phyloP scores from a whole-genome alignment of 2,329 filamentous ascomycete species.

The Hypoxylon sp. region DNA sequence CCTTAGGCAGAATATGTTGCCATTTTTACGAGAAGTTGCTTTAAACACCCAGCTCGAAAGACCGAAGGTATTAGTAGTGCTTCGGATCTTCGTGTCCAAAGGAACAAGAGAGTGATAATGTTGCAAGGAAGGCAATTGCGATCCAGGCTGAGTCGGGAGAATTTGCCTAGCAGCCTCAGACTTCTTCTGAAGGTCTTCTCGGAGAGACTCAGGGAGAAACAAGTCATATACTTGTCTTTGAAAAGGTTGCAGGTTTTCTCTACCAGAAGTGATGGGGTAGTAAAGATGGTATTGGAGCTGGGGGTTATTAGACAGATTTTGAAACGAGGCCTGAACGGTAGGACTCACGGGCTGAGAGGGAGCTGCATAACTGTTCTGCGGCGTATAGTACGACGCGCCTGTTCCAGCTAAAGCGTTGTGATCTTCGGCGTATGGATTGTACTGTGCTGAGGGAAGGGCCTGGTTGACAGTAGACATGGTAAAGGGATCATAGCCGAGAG shows the following conservation, averaged over 20 bases:
- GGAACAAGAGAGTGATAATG: conserved; percentile 94
- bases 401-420: conserved; percentile 67
- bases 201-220: conserved; percentile 86
- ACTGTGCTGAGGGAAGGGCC: conserved; percentile 64
- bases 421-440: conserved; percentile 85
- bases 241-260: conserved; percentile 82
- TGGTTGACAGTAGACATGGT: conserved; percentile 68
- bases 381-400: conserved; percentile 75
- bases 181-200: conserved; percentile 91
- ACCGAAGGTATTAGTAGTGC: conserved; percentile 83
- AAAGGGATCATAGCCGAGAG: conserved; percentile 72
- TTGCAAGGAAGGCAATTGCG: conserved; percentile 80
- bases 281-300: conserved; percentile 93
- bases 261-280: conserved; percentile 81
- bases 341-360: conserved; percentile 70
- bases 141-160: conserved; percentile 73
- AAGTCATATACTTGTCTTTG: conserved; percentile 91
- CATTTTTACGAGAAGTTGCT: conserved; percentile 88
- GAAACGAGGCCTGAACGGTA: conserved; percentile 9
- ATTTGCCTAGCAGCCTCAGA: conserved; percentile 86
- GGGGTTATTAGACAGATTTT: conserved; percentile 39
- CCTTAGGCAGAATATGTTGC: conserved; percentile 86
- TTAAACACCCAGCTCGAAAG: conserved; percentile 97
- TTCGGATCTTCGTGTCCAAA: conserved; percentile 83
- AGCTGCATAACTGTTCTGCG: conserved; percentile 64